These are phyloP conservation scores for Termitomyces sp. DNA, from an alignment of 768 basidiomycete genomes.

Conservation along the genomic window DNA sequence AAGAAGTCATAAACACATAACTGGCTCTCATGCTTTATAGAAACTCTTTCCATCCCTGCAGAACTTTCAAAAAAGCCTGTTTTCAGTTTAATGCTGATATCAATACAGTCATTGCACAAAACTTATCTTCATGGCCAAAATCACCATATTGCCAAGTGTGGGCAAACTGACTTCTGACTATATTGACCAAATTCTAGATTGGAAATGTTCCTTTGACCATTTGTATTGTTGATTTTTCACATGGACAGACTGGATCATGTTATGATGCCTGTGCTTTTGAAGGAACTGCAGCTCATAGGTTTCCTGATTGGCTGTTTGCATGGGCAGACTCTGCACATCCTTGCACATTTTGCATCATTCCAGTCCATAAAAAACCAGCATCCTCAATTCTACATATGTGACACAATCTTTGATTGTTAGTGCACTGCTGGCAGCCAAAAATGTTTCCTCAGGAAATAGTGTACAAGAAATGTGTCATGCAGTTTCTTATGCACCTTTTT, in stretches of 20 bases:
- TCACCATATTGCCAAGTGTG: conserved; percentile 2
- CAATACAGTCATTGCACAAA: conserved; percentile 3
- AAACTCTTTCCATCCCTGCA: background rate
- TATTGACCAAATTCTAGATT: conserved; percentile 25
- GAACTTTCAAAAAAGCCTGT: conserved; percentile 11
- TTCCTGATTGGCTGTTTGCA: conserved; percentile 3
- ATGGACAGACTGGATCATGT: conserved; percentile 30
- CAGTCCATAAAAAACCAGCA: background rate
- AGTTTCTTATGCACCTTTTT: too few relatives aligned
- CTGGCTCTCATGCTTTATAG: conserved; percentile 6
- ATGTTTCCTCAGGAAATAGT: too few relatives aligned
- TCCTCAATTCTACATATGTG: background rate
- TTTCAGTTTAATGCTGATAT: conserved; percentile 12
- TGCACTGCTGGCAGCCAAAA: too few relatives aligned
- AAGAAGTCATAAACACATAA: conserved; percentile 7
- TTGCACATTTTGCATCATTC: background rate
- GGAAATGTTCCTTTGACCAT: conserved; percentile 29
- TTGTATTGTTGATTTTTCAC: conserved; percentile 26
- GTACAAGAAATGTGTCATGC: too few relatives aligned
- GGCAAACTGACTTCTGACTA: background rate
- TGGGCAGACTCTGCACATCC: background rate
- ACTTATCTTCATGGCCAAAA: conserved; percentile 15
- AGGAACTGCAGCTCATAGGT: conserved; percentile 21
- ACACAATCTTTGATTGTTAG: background rate
- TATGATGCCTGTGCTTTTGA: conserved; percentile 33